Percentiles rank a stretch among this genome's conserved stretches.
Conservation (phyloP, 2,329 filamentous ascomycete genomes). For the Fusarium brevicatenulatum region DNA sequence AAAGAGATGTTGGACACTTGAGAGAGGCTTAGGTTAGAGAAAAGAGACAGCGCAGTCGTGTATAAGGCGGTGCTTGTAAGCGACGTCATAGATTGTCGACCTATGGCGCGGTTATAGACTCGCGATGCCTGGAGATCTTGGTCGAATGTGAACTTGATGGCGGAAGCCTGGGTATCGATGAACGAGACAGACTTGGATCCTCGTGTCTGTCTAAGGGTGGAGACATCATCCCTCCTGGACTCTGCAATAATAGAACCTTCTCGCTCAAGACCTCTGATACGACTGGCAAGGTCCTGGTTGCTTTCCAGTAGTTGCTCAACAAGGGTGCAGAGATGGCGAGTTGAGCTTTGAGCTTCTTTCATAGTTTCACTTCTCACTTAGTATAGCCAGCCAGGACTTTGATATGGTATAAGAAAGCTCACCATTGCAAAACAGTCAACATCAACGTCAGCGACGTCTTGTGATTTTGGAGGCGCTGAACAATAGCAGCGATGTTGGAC, state of each 20-base stretch:
- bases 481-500: neutral
- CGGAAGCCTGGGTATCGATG: neutral
- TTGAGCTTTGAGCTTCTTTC: neutral
- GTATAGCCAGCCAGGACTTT: rapidly evolving
- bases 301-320: neutral
- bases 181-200: neutral
- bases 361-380: neutral
- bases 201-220: neutral
- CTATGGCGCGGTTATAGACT: neutral
- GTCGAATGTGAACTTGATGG: neutral
- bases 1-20: neutral
- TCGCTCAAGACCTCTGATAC: neutral
- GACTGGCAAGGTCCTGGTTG: neutral
- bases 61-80: neutral
- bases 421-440: neutral
- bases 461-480: neutral
- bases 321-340: neutral
- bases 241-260: neutral
- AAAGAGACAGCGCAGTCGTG: neutral
- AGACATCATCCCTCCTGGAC: neutral
- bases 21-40: neutral
- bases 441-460: neutral
- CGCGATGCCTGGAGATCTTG: neutral
- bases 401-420: rapidly evolving
- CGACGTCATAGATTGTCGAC: neutral